Percentiles rank a stretch among this genome's conserved stretches.
Conservation (phyloP, 129 eudicot species). For the Cynara cardunculus region DNA sequence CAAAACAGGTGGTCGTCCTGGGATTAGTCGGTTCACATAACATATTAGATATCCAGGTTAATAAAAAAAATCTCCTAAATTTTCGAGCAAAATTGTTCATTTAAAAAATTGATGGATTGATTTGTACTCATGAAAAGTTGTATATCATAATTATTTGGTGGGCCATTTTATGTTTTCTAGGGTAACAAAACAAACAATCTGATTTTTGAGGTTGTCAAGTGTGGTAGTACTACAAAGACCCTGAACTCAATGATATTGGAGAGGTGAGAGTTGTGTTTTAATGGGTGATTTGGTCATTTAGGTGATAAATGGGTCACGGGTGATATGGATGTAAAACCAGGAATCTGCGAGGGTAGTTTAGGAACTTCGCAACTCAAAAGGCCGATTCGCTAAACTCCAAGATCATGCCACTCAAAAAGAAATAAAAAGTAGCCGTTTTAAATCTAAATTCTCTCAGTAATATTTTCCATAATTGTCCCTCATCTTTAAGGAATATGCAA, state of each 20-base stretch:
- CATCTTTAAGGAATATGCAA: background rate
- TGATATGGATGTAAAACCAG: background rate
- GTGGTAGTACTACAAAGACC: background rate
- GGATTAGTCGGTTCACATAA: too few relatives aligned
- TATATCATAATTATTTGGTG: background rate
- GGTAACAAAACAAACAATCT: background rate
- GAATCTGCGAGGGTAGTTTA: background rate
- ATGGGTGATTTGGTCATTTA: background rate
- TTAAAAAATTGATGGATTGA: background rate
- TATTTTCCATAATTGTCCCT: background rate
- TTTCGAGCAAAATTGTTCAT: too few relatives aligned
- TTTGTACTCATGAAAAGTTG: background rate
- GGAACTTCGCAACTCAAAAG: background rate
- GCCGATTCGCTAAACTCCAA: constrained; percentile 8
- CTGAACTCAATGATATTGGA: background rate
- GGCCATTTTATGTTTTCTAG: background rate
- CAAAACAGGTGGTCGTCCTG: too few relatives aligned
- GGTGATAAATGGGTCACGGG: background rate
- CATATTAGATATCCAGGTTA: too few relatives aligned
- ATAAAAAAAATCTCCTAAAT: too few relatives aligned
- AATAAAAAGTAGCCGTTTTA: constrained; percentile 4
- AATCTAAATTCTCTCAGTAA: background rate
- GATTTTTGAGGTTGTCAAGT: background rate
- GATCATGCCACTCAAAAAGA: background rate
- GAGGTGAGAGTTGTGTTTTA: background rate